These are phyloP conservation scores for Yarrowia phangngaensis DNA, from an alignment of 805 yeast species.

Conservation along the genomic window DNA sequence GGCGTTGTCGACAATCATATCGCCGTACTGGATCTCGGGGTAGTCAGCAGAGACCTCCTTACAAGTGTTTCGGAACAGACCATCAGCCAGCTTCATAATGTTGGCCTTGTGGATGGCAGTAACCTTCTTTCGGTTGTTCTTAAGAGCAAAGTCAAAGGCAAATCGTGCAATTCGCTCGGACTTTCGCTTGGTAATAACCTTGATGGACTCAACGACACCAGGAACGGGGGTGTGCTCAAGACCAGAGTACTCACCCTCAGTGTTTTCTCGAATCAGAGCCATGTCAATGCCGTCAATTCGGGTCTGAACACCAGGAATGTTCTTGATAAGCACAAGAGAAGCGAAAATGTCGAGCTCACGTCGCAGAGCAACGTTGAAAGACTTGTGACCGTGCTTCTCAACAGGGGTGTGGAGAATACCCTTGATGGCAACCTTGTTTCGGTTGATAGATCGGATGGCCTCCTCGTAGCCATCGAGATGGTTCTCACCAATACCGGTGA, in stretches of 20 bases:
- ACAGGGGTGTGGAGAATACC: slow-evolving; percentile 92
- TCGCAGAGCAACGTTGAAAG: slow-evolving; percentile 93
- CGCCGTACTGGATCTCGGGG: slow-evolving; percentile 77
- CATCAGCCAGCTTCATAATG: slow-evolving; percentile 98
- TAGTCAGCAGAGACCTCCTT: slow-evolving; percentile 80
- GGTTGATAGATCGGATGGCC: slow-evolving; percentile 85
- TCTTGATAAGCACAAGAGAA: slow-evolving; percentile 87
- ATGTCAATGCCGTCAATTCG: slow-evolving; percentile 85
- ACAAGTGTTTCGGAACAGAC: slow-evolving; percentile 92
- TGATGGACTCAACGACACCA: slow-evolving; percentile 95
- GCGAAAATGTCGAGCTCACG: slow-evolving; percentile 95
- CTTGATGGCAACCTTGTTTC: slow-evolving; percentile 95
- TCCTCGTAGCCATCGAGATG: slow-evolving; percentile 52
- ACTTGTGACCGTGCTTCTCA: slow-evolving; percentile 70
- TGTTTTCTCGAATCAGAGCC: slow-evolving; percentile 96
- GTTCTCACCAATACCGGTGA: slow-evolving; percentile 52
- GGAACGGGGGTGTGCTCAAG: slow-evolving; percentile 96
- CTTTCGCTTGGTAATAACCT: slow-evolving; percentile 89
- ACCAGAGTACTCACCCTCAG: slow-evolving; percentile 99
- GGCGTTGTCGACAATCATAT: slow-evolving; percentile 97
- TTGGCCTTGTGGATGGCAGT: slow-evolving; percentile 99
- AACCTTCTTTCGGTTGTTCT: slow-evolving; percentile 85
- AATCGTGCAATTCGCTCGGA: slow-evolving; percentile 97
- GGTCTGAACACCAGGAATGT: slow-evolving; percentile 89
- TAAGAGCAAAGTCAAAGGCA: slow-evolving; percentile 92